Evolutionary conservation across 352 stramenopile species (phyloP), one percentile per base, ranked within the genome.

Genomic region (Phytopythium litorale): DNA sequence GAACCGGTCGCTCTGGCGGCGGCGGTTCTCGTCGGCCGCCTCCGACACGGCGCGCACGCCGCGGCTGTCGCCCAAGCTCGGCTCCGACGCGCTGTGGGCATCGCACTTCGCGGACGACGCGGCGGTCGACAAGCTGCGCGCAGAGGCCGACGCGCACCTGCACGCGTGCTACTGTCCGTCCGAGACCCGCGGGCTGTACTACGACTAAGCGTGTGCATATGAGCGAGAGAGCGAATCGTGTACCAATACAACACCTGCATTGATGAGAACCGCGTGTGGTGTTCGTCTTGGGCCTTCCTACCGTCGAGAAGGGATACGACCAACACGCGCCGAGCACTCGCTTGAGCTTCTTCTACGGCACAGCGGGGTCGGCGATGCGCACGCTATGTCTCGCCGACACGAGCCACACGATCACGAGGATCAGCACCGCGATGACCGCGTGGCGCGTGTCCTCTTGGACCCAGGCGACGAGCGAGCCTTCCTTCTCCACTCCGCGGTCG

Each of bases 391-490:
- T 72, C 5, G 74, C 65, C 5, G 72, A 78, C 25, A 78, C 76
- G 8, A 92, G 67, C 66, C 79, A 94, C 49, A 89, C 65, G 32
- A 94, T 76, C 11, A 88, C 30, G 33, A 72, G 50, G n/a, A 91
- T 51, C 51, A 91, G 66, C 4, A 76, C 55, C 11, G 73, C 58
- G 56, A 94, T 90, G 25, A 88, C 51, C 12, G 75, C 72, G 50
- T 94, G 81, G n/a, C 82, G 78, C 42, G 76, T 52, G 63, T 94
- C 84, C 58, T 91, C 82, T 13, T 70, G 62, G 52, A 91, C 62
- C 84, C 84, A 94, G 2, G 73, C 72, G 18, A 91, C 56, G 28
- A 94, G 60, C 9, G 84, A 94, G 9, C 76, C 84, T 21, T 84
- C 76, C 65, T 90, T 91, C 53, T 86, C 71, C 16, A 75, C 49